Evolutionary conservation across 1,284 basidiomycete species (phyloP).

Genomic region (Sanghuangporus baumii): DNA sequence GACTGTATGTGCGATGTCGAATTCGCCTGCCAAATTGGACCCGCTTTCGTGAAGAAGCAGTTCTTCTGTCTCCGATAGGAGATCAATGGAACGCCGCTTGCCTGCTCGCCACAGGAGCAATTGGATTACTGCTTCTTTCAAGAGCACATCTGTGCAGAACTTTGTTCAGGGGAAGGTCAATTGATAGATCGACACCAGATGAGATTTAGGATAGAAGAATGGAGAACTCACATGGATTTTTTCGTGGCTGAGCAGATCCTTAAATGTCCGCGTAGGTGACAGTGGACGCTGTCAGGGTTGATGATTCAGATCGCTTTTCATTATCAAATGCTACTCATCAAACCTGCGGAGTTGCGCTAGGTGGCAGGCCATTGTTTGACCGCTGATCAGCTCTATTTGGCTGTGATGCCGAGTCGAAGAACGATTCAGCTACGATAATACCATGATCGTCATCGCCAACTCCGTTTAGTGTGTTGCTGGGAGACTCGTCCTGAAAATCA

Average conservation of each 20-base stretch:
- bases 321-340: background rate
- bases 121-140: conserved; percentile 64
- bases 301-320: background rate
- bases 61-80: conserved; percentile 51
- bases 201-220: background rate
- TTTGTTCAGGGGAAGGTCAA: conserved; percentile 25
- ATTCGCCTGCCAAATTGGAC: conserved; percentile 40
- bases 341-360: background rate
- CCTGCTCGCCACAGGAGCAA: conserved; percentile 64
- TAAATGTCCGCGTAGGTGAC: background rate
- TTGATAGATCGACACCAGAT: background rate
- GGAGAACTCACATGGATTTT: conserved; percentile 8
- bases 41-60: conserved; percentile 44
- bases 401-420: background rate
- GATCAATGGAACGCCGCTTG: conserved; percentile 39
- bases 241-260: conserved; percentile 10
- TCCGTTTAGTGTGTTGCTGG: conserved; percentile 3
- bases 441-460: conserved; percentile 4
- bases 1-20: conserved; percentile 63
- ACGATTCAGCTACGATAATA: background rate
- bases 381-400: background rate
- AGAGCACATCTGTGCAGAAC: conserved; percentile 67
- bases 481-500: conserved; percentile 4
- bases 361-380: background rate
- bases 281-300: background rate